Evolutionary conservation across 208 protist species (phyloP).

Genomic region (Vickermania ingenoplastis): DNA sequence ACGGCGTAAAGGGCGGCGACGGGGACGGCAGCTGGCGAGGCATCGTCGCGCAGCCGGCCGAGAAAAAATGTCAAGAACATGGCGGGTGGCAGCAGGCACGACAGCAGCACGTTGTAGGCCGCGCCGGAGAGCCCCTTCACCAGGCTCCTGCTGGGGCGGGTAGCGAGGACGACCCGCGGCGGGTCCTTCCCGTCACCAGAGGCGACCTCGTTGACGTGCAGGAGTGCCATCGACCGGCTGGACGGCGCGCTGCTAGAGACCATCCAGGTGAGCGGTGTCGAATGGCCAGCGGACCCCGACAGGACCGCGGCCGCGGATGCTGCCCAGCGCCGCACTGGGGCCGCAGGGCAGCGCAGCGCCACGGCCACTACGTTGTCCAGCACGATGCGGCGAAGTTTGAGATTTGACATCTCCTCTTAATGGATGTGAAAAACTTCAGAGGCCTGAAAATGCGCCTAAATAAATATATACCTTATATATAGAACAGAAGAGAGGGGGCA

Average conservation of each 20-base stretch:
- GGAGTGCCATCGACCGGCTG: background rate
- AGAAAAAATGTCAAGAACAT: constrained; percentile 57
- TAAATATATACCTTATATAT: no score
- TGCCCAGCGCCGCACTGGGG: constrained; percentile 9
- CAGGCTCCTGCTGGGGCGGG: constrained; percentile 36
- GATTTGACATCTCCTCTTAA: constrained; percentile 43
- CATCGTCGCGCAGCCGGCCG: constrained; percentile 31
- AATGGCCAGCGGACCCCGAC: constrained; percentile 7
- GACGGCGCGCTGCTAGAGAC: background rate
- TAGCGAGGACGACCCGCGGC: constrained; percentile 59
- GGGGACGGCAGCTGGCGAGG: constrained; percentile 7
- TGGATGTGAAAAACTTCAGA: no score
- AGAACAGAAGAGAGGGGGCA: no score
- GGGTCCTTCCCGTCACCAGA: constrained; percentile 36
- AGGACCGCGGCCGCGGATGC: constrained; percentile 11
- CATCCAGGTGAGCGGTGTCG: background rate
- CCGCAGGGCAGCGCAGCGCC: constrained; percentile 39
- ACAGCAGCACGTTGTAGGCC: constrained; percentile 36
- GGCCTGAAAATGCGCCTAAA: no score
- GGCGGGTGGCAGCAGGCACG: constrained; percentile 41
- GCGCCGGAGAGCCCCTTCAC: constrained; percentile 36
- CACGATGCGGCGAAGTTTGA: constrained; percentile 53
- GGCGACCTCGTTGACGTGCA: constrained; percentile 57
- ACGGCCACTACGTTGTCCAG: constrained; percentile 66
- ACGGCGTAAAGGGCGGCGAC: constrained; percentile 35